Percentiles rank a stretch among this genome's conserved stretches.
Evolutionary conservation across 345 rosid species (phyloP).

Genomic region (Eucalyptus guilfoylei): DNA sequence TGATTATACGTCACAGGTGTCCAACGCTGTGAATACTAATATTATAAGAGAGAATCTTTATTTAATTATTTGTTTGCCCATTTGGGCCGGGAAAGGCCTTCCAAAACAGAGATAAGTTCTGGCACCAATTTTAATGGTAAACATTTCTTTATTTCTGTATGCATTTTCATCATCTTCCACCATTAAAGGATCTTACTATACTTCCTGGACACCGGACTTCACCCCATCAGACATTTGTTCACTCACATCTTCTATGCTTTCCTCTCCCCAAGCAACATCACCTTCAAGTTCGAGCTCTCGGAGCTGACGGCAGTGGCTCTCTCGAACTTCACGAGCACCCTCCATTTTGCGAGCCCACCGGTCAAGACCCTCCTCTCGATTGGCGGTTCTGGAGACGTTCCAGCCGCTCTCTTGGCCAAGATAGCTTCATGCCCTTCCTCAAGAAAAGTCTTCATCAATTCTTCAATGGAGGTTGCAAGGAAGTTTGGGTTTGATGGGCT

Average conservation of each 20-base stretch:
- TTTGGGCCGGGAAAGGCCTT: not conserved
- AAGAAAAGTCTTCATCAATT: conserved; percentile 23
- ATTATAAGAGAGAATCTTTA: not conserved
- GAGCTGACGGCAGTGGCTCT: not conserved
- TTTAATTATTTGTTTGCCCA: not conserved
- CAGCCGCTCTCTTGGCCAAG: conserved; percentile 1
- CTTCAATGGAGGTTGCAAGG: conserved; percentile 31
- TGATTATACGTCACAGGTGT: not conserved
- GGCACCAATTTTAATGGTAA: not conserved
- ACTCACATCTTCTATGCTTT: conserved; percentile 51
- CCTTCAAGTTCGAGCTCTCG: conserved; percentile 16
- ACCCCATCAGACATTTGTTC: conserved; percentile 35
- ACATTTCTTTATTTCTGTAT: not conserved
- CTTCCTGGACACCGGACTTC: conserved; percentile 21
- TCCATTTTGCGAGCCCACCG: conserved; percentile 17
- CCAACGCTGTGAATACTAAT: not conserved
- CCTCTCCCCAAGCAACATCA: conserved; percentile 26
- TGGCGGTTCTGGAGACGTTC: conserved; percentile 14
- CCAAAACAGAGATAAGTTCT: not conserved
- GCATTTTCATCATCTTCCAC: not conserved
- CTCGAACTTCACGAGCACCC: conserved; percentile 27
- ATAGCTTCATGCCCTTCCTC: conserved; percentile 12
- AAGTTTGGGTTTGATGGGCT: conserved; percentile 37
- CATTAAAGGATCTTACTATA: conserved; percentile 39
- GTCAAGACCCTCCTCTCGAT: conserved; percentile 38